A percentile compares a stretch with the other conserved stretches of the same genome.
phyloP scores from a whole-genome alignment of 768 basidiomycete species.

The Leccinum incarnatum region DNA sequence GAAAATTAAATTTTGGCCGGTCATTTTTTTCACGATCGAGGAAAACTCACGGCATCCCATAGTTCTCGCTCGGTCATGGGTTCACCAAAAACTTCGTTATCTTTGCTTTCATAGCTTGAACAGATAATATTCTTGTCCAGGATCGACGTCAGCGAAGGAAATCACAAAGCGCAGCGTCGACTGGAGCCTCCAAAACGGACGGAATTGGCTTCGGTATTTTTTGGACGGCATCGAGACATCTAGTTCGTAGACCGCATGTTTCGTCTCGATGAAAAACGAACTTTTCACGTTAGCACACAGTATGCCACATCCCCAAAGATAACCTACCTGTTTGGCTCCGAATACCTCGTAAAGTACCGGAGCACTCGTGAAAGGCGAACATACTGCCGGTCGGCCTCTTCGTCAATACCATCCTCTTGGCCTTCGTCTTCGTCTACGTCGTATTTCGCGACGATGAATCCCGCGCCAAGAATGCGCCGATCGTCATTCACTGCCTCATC shows the following conservation, averaged over 20 bases:
- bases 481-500: slow-evolving; percentile 27
- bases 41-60: slow-evolving; percentile 26
- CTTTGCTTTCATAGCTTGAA: slow-evolving; percentile 36
- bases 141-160: slow-evolving; percentile 25
- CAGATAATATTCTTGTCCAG: slow-evolving; percentile 26
- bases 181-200: slow-evolving; percentile 50
- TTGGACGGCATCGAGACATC: slow-evolving; percentile 37
- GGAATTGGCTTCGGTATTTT: slow-evolving; percentile 42
- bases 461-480: slow-evolving; percentile 52
- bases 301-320: slow-evolving; percentile 3
- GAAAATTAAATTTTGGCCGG: neutral
- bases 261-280: slow-evolving; percentile 63
- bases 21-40: neutral
- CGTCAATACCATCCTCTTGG: slow-evolving; percentile 48
- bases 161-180: slow-evolving; percentile 51
- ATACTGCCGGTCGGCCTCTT: slow-evolving; percentile 34
- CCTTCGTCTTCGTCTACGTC: slow-evolving; percentile 61
- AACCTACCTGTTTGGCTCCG: slow-evolving; percentile 48
- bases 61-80: slow-evolving; percentile 24
- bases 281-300: slow-evolving; percentile 33
- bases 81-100: slow-evolving; percentile 14
- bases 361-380: slow-evolving; percentile 49
- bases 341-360: slow-evolving; percentile 52
- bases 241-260: slow-evolving; percentile 62
- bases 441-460: slow-evolving; percentile 46